Base-by-base conservation (phyloP, 805 yeast genomes). In the Hanseniaspora mollemarum region DNA sequence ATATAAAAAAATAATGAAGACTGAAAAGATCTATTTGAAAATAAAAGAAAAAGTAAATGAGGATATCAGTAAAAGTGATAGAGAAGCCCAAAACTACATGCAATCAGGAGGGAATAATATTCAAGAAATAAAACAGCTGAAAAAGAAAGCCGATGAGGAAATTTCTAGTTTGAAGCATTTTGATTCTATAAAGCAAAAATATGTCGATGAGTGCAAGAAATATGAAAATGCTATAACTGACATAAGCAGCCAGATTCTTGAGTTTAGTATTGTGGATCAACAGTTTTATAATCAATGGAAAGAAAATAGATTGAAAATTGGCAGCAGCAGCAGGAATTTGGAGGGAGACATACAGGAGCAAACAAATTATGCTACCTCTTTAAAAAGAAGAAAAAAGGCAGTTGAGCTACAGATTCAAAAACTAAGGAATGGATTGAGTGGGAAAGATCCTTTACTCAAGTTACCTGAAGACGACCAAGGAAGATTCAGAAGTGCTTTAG, bases 1-100 rank as follows among this genome's bases (percentile, higher is more conserved):
- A 4, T 63, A 67, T 6, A 60, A 60, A 31, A 40, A 49, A 12
- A 45, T 55, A 3, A 51, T 53, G n/a, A 56, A 52, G 2, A 61
- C 63, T 12, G 60, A 55, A 41, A 57, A 58, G 19, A 54, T 49
- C 2, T 58, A 1, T 48, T 56, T 18, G 10, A 38, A 38, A 16
- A 37, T 46, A 22, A 19, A 39, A n/a, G 26, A 26, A 3, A 37
- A 46, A 16, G 16, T 46, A 16, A 28, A 31, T 26, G 24, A 28
- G 9, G 50, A 45, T n/a, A 26, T 45, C 13, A 15, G 21, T 26
- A 13, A 36, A 16, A 6, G 22, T 22, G 38, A 45, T 15, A 18
- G 15, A 26, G 29, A 31, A 19, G 36, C 36, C 19, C 28, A 18
- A 15, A 8, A 6, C 6, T 21, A 26, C 29, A 38, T 16, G 9